Base-by-base conservation (phyloP, 2,329 filamentous ascomycete species). In the Pseudonectria buxi region DNA sequence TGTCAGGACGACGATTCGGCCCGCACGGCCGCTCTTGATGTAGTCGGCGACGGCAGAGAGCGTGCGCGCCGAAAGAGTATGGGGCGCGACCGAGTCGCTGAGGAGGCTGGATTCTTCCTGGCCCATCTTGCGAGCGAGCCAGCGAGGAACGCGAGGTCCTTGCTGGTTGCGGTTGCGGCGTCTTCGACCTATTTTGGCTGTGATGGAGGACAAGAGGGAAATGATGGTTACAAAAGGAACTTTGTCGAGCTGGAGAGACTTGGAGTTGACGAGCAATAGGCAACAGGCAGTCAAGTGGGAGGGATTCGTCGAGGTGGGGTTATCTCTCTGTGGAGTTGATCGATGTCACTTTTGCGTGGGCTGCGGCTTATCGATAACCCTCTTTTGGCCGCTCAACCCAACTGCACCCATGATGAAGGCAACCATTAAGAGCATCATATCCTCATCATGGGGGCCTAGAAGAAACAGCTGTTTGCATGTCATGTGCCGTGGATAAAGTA, bases 1-100 rank as follows among this genome's bases (percentile, higher is more conserved):
- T 3, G 85, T 88, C 77, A 96, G 79, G 43, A 95, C 83, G 15
- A 94, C 86, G 38, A 98, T 83, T 32, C 73, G 74, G 51, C 74
- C 74, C 24, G 73, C 79, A 32, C 72, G 61, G 30, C 81, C 83
- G 51, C 78, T 71, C 46, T 76, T 78, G 60, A 98, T 89, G 51
- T 85, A 82, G 18, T 83, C 74, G n/a, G 87, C 89, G 26, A 96
- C 69, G 4, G 78, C 83, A 13, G 81, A 69, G 11, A 96, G 61
- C 18, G 74, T 83, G 37, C 88, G 78, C 24, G 74, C 75, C 28
- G 72, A 64, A 11, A 96, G 71, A 0, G 78, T 85, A 35, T 69
- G 56, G 2, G 90, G 78, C 26, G 67, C 63, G 34, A 75, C 76
- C 44, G 72, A 71, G 44, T 83, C 78, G 53, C 81, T 75, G 7